Percentiles rank a stretch among this genome's conserved stretches.
Evolutionary conservation across 768 basidiomycete species (phyloP).

Genomic region (Auricularia sp.): DNA sequence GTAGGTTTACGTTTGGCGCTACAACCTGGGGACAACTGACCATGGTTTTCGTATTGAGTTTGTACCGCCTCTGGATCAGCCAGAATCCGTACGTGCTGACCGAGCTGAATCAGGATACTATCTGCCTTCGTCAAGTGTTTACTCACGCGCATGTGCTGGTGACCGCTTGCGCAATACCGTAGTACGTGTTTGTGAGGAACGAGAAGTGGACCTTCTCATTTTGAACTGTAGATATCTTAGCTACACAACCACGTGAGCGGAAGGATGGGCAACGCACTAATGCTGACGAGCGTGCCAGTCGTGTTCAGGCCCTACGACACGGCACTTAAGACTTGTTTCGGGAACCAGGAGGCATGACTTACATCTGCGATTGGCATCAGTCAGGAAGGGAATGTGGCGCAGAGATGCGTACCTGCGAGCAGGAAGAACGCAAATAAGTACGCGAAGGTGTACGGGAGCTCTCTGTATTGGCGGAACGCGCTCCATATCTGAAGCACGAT

Average conservation of each 20-base stretch:
- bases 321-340: neutral
- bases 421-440: slow-evolving; percentile 72
- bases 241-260: neutral
- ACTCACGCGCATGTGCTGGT: slow-evolving; percentile 43
- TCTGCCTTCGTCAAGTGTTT: too few species aligned
- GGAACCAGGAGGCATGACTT: too few species aligned
- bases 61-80: slow-evolving; percentile 74
- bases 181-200: slow-evolving; percentile 72
- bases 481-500: slow-evolving; percentile 51
- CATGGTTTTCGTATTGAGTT: slow-evolving; percentile 75
- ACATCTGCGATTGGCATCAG: neutral
- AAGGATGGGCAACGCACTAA: slow-evolving; percentile 29
- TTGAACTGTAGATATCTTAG: neutral
- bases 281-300: slow-evolving; percentile 61
- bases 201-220: slow-evolving; percentile 58
- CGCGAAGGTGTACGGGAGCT: slow-evolving; percentile 71
- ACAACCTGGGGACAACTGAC: slow-evolving; percentile 25
- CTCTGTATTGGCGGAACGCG: slow-evolving; percentile 63
- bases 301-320: slow-evolving; percentile 62
- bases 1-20: neutral
- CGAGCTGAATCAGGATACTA: neutral
- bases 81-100: slow-evolving; percentile 64
- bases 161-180: slow-evolving; percentile 65
- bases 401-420: slow-evolving; percentile 49
- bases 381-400: slow-evolving; percentile 4